Evolutionary conservation across 2,329 filamentous ascomycete species (phyloP).

Genomic region (Cytospora chrysosperma): DNA sequence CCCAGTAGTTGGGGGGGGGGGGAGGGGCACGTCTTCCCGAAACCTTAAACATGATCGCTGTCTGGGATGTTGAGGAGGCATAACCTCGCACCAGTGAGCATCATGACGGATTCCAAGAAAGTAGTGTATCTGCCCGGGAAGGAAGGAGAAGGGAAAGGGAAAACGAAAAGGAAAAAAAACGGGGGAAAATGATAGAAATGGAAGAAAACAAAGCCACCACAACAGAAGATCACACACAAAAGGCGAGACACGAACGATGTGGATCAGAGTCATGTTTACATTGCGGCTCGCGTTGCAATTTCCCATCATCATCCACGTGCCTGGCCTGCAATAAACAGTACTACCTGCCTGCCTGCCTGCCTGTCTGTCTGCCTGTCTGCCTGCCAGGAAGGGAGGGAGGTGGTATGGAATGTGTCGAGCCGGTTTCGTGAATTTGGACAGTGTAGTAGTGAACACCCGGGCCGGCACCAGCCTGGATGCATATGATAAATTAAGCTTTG

Average conservation of each 20-base stretch:
- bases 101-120: not conserved
- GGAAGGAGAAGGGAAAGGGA: not conserved
- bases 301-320: not conserved
- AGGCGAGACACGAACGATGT: not conserved
- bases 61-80: not conserved
- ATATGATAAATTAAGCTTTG: slow-evolving; percentile 4
- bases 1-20: too few relatives aligned
- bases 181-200: too few relatives aligned
- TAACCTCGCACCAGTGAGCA: not conserved
- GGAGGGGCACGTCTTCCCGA: not conserved
- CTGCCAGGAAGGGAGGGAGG: too few relatives aligned
- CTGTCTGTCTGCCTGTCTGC: too few relatives aligned
- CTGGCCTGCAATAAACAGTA: not conserved
- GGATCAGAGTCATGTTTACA: slow-evolving; percentile 15
- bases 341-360: too few relatives aligned
- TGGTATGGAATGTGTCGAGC: not conserved
- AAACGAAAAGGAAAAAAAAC: too few relatives aligned
- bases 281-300: slow-evolving; percentile 9
- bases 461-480: not conserved
- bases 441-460: too few relatives aligned
- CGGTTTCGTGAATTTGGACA: not conserved
- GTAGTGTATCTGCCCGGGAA: too few relatives aligned
- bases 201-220: too few relatives aligned
- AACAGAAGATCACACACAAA: too few relatives aligned
- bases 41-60: not conserved